Evolutionary conservation across 805 yeast species (phyloP).

Genomic region (Candida verbasci): DNA sequence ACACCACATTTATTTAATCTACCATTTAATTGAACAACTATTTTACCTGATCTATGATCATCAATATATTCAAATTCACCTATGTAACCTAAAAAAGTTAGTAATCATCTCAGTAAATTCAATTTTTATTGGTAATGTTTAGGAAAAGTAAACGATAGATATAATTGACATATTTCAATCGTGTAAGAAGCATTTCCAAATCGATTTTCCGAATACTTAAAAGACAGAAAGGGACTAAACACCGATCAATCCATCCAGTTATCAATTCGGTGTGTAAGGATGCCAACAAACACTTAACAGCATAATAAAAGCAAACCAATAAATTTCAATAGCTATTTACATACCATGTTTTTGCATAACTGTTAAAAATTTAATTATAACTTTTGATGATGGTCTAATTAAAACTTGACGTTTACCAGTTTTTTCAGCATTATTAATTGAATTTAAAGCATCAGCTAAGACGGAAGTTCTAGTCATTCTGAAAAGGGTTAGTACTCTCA

Average conservation of each 20-base stretch:
- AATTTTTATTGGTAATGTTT: constrained; percentile 51
- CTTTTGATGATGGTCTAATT: constrained; percentile 98
- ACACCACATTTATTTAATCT: constrained; percentile 99
- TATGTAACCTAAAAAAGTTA: constrained; percentile 58
- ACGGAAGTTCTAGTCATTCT: constrained; percentile 95
- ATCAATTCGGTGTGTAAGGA: constrained; percentile 80
- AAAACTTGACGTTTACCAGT: constrained; percentile 98
- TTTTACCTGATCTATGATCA: constrained; percentile 98
- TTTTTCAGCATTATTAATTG: constrained; percentile 98
- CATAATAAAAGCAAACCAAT: constrained; percentile 2
- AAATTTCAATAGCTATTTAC: neutral
- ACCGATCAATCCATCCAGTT: constrained; percentile 96
- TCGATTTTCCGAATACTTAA: constrained; percentile 91
- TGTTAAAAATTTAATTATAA: constrained; percentile 91
- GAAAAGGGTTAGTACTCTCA: constrained; percentile 6
- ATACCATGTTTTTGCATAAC: constrained; percentile 91
- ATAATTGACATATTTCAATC: constrained; percentile 23
- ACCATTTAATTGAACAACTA: constrained; percentile 94
- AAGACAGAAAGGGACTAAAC: constrained; percentile 91
- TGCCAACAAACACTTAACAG: no score
- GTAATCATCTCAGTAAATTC: no score
- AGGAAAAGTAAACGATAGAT: constrained; percentile 65
- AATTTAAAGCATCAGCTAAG: constrained; percentile 96
- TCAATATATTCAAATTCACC: constrained; percentile 98
- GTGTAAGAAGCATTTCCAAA: constrained; percentile 65